These are phyloP conservation scores for Elymus sibiricus DNA, from an alignment of 176 grass and related monocot species.

Conservation along the genomic window DNA sequence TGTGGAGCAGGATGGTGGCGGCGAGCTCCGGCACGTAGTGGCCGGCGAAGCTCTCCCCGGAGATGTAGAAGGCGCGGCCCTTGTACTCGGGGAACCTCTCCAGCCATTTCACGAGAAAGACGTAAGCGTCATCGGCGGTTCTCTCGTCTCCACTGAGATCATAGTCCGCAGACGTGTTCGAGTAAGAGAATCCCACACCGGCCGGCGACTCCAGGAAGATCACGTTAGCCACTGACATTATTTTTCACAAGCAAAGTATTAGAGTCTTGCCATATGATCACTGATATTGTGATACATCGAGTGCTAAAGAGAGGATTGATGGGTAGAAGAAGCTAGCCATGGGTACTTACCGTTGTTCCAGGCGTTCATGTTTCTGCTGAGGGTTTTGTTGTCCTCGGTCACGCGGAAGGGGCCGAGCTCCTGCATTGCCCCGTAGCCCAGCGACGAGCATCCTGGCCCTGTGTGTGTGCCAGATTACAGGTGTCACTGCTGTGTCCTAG, in stretches of 20 bases:
- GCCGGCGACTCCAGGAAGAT: conserved; percentile 53
- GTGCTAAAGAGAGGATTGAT: no score
- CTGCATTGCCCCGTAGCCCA: conserved; percentile 42
- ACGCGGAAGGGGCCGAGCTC: conserved; percentile 56
- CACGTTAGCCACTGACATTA: conserved; percentile 43
- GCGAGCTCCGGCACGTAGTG: conserved; percentile 44
- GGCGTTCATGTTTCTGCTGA: conserved; percentile 35
- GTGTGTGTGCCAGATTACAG: background rate
- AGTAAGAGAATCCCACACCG: conserved; percentile 57
- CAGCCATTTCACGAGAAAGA: conserved; percentile 37
- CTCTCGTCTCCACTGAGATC: conserved; percentile 29
- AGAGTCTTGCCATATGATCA: background rate
- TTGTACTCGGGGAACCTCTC: conserved; percentile 46
- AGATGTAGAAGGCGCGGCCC: conserved; percentile 42
- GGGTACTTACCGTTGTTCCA: conserved; percentile 41
- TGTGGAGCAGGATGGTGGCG: conserved; percentile 32
- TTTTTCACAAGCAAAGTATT: background rate
- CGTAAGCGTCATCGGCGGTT: conserved; percentile 19
- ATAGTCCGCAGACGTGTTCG: conserved; percentile 31
- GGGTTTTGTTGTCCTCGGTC: conserved; percentile 42
- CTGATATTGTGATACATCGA: no score
- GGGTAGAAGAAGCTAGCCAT: no score
- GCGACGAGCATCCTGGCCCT: conserved; percentile 66
- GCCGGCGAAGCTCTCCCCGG: conserved; percentile 55
- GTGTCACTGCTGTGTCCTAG: no score